Percentiles rank a stretch among this genome's conserved stretches.
phyloP scores from a whole-genome alignment of 257 asterid species.

The Handroanthus guayacan region DNA sequence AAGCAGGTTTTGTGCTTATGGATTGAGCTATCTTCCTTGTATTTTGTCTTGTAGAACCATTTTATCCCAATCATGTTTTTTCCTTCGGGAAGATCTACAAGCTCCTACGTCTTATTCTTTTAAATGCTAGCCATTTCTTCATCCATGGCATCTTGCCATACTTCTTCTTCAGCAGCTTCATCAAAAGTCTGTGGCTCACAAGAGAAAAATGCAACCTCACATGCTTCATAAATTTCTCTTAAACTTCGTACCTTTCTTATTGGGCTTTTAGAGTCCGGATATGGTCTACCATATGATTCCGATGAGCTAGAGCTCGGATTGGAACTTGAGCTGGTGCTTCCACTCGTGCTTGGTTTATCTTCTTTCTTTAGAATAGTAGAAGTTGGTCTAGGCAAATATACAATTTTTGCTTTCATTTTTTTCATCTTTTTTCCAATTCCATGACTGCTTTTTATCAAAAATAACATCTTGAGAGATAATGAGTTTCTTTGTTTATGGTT shows the following conservation, averaged over 20 bases:
- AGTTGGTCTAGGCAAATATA: neutral
- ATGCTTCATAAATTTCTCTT: neutral
- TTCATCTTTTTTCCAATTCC: neutral
- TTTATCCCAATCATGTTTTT: constrained; percentile 2
- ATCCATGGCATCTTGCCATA: constrained; percentile 23
- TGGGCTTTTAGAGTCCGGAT: neutral
- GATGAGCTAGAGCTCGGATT: neutral
- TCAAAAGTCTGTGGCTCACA: constrained; percentile 17
- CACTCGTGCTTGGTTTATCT: neutral
- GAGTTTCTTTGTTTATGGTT: neutral
- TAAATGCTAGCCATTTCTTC: constrained; percentile 3
- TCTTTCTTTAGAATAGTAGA: too few species aligned
- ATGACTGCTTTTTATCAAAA: neutral
- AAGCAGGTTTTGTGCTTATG: constrained; percentile 16
- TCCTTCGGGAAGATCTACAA: constrained; percentile 20
- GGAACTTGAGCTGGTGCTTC: neutral
- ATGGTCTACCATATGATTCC: neutral
- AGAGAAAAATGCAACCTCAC: neutral
- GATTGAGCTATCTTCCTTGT: constrained; percentile 22
- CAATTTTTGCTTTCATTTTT: too few species aligned
- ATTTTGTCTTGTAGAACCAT: constrained; percentile 17
- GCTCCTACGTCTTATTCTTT: constrained; percentile 17
- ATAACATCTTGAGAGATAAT: neutral
- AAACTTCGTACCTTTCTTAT: neutral
- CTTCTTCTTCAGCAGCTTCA: neutral